Base-by-base conservation (phyloP, 257 asterid species). In the Echium plantagineum region DNA sequence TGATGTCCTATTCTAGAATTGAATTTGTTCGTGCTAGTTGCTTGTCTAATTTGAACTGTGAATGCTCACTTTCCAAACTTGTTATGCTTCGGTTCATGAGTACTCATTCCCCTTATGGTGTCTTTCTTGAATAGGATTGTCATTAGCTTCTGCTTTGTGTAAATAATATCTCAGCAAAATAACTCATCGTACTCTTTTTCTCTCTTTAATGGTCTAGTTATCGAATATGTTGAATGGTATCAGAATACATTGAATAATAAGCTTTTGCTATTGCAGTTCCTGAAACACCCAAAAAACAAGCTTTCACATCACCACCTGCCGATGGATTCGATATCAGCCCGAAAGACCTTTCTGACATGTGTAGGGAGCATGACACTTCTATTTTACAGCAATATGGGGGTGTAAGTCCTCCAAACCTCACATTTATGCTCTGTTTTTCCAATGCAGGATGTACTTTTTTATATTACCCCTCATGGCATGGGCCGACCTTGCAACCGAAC, bases 301-400 rank as follows among this genome's bases (percentile, higher is more conserved):
- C 83, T 47, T 60, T 81, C 38, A 66, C 61, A 61, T 38, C 90
- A 35, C 54, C 80, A 59, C 71, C 60, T 42, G 46, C 62, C 59
- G 95, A 94, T 20, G 95, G 88, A 63, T 87, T 82, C 56, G 88
- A 82, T 68, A 63, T 85, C 74, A 80, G 90, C 74, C 62, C 73
- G 17, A 95, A 88, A 71, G 94, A 85, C 72, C 82, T 91, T 60
- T 72, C 70, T 67, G 72, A 87, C 47, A 55, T 91, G 83, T 73
- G 79, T 46, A 85, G 84, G 79, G 93, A 83, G 61, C 82, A 79
- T 52, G 80, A 82, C 68, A 62, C 81, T 61, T 58, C 82, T 60
- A 57, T 84, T 58, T 69, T 91, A 72, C 93, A 82, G 79, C 83
- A 74, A 66, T 28, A 57, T 70, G 96, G 96, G 66, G 96, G 98